Evolutionary conservation across 2,329 filamentous ascomycete species (phyloP).

Genomic region (Elsinoe fawcettii): DNA sequence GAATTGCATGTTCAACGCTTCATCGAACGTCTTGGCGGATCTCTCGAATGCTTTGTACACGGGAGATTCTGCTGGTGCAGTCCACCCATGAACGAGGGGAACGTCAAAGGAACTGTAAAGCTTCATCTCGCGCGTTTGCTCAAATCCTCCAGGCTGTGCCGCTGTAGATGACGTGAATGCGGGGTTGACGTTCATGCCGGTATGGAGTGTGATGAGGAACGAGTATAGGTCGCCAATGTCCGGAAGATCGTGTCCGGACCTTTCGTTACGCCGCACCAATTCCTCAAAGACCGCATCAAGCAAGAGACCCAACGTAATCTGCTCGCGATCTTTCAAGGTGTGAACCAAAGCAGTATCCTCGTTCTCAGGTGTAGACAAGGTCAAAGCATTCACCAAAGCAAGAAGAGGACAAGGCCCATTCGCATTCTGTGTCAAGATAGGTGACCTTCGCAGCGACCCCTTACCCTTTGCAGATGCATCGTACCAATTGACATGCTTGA

Average conservation of each 20-base stretch:
- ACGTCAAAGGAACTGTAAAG: conserved; percentile 85
- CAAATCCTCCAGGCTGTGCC: conserved; percentile 62
- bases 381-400: conserved; percentile 85
- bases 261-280: conserved; percentile 63
- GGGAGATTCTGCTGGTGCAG: conserved; percentile 60
- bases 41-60: conserved; percentile 64
- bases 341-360: conserved; percentile 65
- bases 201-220: conserved; percentile 83
- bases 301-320: conserved; percentile 76
- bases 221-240: conserved; percentile 82
- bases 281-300: conserved; percentile 90
- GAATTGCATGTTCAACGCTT: conserved; percentile 82
- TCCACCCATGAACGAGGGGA: conserved; percentile 87
- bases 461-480: conserved; percentile 51
- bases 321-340: conserved; percentile 69
- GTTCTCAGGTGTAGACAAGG: conserved; percentile 67
- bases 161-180: conserved; percentile 61
- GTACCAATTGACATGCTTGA: conserved; percentile 84
- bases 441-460: conserved; percentile 64
- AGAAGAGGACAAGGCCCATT: conserved; percentile 93
- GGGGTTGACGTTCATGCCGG: conserved; percentile 97
- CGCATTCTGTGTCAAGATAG: conserved; percentile 83
- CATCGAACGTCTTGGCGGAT: conserved; percentile 78
- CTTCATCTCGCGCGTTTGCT: conserved; percentile 79
- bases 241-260: conserved; percentile 57